These are phyloP conservation scores for Abortiporus biennis DNA, from an alignment of 1,284 basidiomycete species.

Conservation along the genomic window DNA sequence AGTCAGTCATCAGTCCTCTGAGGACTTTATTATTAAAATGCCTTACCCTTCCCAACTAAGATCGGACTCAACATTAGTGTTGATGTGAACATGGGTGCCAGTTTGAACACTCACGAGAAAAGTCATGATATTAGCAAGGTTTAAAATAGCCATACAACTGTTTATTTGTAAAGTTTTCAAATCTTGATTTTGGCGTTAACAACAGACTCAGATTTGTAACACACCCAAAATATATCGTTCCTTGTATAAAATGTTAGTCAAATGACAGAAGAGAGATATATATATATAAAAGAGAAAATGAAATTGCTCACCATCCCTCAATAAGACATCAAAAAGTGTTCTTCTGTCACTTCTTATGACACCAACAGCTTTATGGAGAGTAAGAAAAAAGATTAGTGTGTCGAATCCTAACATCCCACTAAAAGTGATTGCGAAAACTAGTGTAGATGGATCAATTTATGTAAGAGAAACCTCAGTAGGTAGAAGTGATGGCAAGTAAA, in stretches of 20 bases:
- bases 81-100: not conserved
- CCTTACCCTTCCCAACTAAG: no score
- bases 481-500: not conserved
- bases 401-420: slow-evolving; percentile 13
- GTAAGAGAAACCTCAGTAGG: no score
- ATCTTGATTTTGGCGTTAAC: not conserved
- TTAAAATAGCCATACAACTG: slow-evolving; percentile 7
- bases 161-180: not conserved
- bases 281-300: not conserved
- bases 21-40: not conserved
- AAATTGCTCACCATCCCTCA: slow-evolving; percentile 17
- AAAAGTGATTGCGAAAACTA: slow-evolving; percentile 13
- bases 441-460: not conserved
- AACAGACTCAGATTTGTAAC: not conserved
- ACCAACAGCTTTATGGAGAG: slow-evolving; percentile 11
- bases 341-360: slow-evolving; percentile 1
- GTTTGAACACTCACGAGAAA: slow-evolving; percentile 7
- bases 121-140: slow-evolving; percentile 7
- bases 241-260: no score
- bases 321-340: slow-evolving; percentile 12
- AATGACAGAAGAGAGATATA: not conserved
- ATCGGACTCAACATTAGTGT: no score
- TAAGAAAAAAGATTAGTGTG: slow-evolving; percentile 15
- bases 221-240: slow-evolving; percentile 13
- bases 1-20: no score